These are phyloP conservation scores for Tolypocladium inflatum DNA, from an alignment of 2,329 filamentous ascomycete genomes.

Conservation along the genomic window DNA sequence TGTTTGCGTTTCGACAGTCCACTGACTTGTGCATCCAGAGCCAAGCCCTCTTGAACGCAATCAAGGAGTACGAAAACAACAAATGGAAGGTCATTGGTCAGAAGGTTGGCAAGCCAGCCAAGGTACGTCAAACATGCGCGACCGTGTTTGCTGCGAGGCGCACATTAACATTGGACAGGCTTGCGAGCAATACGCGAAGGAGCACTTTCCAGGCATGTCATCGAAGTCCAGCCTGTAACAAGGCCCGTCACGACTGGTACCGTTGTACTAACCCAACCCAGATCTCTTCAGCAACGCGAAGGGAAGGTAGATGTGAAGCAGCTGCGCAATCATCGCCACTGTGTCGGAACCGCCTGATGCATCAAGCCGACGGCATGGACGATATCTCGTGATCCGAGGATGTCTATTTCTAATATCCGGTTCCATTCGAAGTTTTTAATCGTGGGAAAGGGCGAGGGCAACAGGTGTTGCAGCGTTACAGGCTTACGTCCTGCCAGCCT, in stretches of 20 bases:
- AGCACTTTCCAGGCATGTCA: slow-evolving; percentile 63
- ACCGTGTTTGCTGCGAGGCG: background rate
- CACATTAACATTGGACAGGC: slow-evolving; percentile 21
- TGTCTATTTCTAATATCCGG: background rate
- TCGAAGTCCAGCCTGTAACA: slow-evolving; percentile 13
- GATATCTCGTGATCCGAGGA: background rate
- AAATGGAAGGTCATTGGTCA: slow-evolving; percentile 98
- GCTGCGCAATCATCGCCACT: slow-evolving; percentile 2
- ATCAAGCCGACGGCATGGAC: background rate
- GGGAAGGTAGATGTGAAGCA: slow-evolving; percentile 20
- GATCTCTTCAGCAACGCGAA: slow-evolving; percentile 29
- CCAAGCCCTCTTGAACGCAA: slow-evolving; percentile 75
- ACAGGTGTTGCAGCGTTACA: background rate
- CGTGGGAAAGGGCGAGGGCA: background rate
- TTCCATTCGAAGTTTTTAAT: background rate
- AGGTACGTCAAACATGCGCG: slow-evolving; percentile 33
- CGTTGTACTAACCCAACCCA: slow-evolving; percentile 19
- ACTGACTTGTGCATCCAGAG: slow-evolving; percentile 39
- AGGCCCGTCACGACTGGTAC: slow-evolving; percentile 8
- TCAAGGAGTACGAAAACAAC: slow-evolving; percentile 97
- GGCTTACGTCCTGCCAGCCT: background rate
- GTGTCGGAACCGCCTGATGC: slow-evolving; percentile 1
- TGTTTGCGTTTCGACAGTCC: slow-evolving; percentile 7
- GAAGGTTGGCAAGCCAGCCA: slow-evolving; percentile 96
- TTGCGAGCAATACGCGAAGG: slow-evolving; percentile 80